phyloP scores from a whole-genome alignment of 768 basidiomycete species.

The Lentinula edodes region DNA sequence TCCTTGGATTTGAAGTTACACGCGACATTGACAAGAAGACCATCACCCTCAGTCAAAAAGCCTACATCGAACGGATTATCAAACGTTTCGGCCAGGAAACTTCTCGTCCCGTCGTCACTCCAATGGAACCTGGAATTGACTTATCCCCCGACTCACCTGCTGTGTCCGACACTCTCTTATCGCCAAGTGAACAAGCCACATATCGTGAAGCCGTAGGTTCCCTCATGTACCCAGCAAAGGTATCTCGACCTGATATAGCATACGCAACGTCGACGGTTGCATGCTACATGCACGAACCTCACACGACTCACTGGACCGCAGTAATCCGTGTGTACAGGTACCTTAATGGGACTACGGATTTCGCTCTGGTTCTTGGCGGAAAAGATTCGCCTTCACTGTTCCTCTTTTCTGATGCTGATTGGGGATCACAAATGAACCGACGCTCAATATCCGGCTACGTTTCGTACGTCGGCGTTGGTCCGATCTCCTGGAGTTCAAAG shows the following conservation, averaged over 20 bases:
- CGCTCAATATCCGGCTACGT: slow-evolving; percentile 26
- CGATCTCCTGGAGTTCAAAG: slow-evolving; percentile 27
- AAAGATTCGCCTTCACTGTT: not conserved
- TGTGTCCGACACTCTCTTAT: not conserved
- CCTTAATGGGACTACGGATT: slow-evolving; percentile 12
- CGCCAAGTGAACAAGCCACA: not conserved
- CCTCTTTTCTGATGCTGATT: slow-evolving; percentile 12
- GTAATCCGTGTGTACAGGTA: slow-evolving; percentile 13
- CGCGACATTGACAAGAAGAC: slow-evolving; percentile 13
- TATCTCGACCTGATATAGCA: slow-evolving; percentile 11
- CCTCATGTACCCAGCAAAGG: slow-evolving; percentile 11
- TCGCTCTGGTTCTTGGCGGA: slow-evolving; percentile 4
- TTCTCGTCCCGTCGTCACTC: slow-evolving; percentile 16
- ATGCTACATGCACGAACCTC: slow-evolving; percentile 10
- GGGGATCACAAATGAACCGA: slow-evolving; percentile 14
- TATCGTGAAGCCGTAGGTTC: slow-evolving; percentile 11
- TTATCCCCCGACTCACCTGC: slow-evolving; percentile 7
- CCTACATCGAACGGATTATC: slow-evolving; percentile 18
- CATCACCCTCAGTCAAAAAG: slow-evolving; percentile 18
- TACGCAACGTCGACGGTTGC: slow-evolving; percentile 11
- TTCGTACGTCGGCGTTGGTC: slow-evolving; percentile 20
- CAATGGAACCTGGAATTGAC: slow-evolving; percentile 21
- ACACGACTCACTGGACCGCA: slow-evolving; percentile 10
- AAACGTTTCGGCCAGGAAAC: slow-evolving; percentile 14
- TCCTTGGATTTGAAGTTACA: slow-evolving; percentile 21